Percentiles rank a stretch among this genome's conserved stretches.
These are phyloP conservation scores for Pichia kluyveri DNA, from an alignment of 805 yeast genomes.

Conservation along the genomic window DNA sequence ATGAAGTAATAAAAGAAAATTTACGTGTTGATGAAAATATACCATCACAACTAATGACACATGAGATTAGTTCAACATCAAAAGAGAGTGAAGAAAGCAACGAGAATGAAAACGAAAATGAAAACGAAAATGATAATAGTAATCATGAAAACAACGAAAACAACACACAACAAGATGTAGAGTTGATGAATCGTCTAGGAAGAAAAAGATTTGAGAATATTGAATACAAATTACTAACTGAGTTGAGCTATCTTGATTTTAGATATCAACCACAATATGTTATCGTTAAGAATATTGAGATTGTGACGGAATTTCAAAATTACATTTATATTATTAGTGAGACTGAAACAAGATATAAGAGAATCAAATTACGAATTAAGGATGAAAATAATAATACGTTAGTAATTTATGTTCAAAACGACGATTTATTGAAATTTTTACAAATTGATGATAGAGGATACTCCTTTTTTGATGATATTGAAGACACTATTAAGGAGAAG, in stretches of 20 bases:
- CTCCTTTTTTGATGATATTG: not conserved
- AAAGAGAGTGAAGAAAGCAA: no score
- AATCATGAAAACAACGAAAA: no score
- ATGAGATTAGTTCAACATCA: no score
- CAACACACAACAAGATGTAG: no score
- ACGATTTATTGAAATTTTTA: not conserved
- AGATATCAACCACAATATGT: slow-evolving; percentile 2
- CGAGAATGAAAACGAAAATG: no score
- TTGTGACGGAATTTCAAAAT: not conserved
- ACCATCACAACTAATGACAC: no score
- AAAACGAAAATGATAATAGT: no score
- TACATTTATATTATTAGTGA: not conserved
- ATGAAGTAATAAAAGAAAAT: not conserved
- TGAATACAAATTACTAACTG: not conserved
- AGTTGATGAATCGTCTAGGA: no score
- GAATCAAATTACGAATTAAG: slow-evolving; percentile 1
- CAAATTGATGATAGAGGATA: not conserved
- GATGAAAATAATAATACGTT: slow-evolving; percentile 2
- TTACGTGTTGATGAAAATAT: not conserved
- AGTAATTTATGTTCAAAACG: not conserved
- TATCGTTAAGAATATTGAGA: not conserved
- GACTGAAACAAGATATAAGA: not conserved
- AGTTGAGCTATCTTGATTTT: not conserved
- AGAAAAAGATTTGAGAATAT: not conserved
- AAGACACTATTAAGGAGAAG: not conserved